Percentiles rank a stretch among this genome's conserved stretches.
phyloP scores from a whole-genome alignment of 257 asterid species.

The Solanum medicagineum region DNA sequence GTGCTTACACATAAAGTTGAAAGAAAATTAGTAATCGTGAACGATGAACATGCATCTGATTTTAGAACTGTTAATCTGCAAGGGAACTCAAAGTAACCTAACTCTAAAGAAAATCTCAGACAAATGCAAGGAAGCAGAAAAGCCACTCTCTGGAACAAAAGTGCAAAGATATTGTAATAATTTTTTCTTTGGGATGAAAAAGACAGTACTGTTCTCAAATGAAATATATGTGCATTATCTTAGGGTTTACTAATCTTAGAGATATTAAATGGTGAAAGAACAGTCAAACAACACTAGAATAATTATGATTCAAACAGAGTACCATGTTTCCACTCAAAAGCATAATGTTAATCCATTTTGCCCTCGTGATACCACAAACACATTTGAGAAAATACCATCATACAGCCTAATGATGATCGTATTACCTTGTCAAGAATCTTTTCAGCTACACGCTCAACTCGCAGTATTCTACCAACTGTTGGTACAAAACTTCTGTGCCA shows the following conservation, averaged over 20 bases:
- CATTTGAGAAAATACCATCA: background rate
- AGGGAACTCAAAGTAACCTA: background rate
- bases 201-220: background rate
- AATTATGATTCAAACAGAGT: background rate
- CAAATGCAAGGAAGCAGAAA: background rate
- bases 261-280: background rate
- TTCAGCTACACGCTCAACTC: conserved; percentile 75
- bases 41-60: background rate
- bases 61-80: background rate
- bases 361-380: background rate
- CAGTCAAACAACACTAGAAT: background rate
- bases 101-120: background rate
- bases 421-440: conserved; percentile 65
- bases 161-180: background rate
- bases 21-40: background rate
- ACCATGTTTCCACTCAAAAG: background rate
- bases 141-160: background rate
- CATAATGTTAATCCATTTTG: background rate
- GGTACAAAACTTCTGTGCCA: conserved; percentile 71
- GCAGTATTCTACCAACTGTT: conserved; percentile 61
- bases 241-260: background rate
- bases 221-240: background rate
- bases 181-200: background rate
- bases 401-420: background rate
- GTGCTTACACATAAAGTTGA: background rate